A percentile compares a stretch with the other conserved stretches of the same genome.
phyloP scores from a whole-genome alignment of 116 monocot species.

The Cymodocea nodosa region DNA sequence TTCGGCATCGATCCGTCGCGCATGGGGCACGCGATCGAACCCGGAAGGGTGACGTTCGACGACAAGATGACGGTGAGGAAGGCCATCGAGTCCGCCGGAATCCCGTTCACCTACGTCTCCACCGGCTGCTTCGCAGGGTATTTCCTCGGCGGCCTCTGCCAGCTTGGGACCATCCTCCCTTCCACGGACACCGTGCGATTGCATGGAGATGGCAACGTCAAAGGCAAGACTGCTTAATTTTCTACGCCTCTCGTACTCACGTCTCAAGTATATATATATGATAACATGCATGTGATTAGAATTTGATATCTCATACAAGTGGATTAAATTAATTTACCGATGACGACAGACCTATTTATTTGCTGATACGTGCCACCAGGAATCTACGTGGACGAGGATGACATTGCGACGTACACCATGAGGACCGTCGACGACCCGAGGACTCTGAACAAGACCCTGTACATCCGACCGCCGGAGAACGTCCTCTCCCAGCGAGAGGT shows the following conservation, averaged over 20 bases:
- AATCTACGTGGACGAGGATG: slow-evolving; percentile 51
- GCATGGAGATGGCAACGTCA: slow-evolving; percentile 1
- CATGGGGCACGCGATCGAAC: slow-evolving; percentile 40
- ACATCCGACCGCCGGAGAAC: slow-evolving; percentile 52
- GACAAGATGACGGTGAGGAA: slow-evolving; percentile 44
- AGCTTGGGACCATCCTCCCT: slow-evolving; percentile 27
- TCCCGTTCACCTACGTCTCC: slow-evolving; percentile 51
- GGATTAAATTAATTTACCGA: too few species aligned
- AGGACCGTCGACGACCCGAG: slow-evolving; percentile 43
- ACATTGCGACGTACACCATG: slow-evolving; percentile 47
- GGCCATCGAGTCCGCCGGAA: slow-evolving; percentile 42
- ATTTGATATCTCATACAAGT: neutral
- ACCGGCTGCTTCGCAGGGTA: slow-evolving; percentile 38
- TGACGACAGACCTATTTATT: too few species aligned
- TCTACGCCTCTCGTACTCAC: neutral
- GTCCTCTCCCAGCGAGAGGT: slow-evolving; percentile 49
- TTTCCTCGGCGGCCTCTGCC: slow-evolving; percentile 36
- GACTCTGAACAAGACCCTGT: slow-evolving; percentile 44
- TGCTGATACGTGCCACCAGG: slow-evolving; percentile 14
- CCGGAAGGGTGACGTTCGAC: slow-evolving; percentile 37
- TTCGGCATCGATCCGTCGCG: slow-evolving; percentile 47
- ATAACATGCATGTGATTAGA: neutral
- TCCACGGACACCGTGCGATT: slow-evolving; percentile 22
- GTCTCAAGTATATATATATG: too few species aligned
- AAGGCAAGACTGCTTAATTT: neutral